Base-by-base conservation (phyloP, 2,329 filamentous ascomycete genomes). In the Neopestalotiopsis clavispora region DNA sequence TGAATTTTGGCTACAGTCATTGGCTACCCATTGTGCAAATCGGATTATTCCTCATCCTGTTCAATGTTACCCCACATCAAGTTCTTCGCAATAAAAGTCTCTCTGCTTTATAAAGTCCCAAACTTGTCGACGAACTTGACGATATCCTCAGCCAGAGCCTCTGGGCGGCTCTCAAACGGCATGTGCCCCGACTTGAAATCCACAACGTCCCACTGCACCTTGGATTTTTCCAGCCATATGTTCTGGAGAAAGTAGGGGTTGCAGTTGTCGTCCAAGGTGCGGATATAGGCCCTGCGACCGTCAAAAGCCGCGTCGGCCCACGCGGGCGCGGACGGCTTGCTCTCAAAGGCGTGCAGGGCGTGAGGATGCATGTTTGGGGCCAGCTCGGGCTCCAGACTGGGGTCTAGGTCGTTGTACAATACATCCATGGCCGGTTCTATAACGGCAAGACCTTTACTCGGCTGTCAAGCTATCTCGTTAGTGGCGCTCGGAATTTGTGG, bases 161-260 rank as follows among this genome's bases (percentile, higher is more conserved):
- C 32, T 0, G 75, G 75, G 28, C 71, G 69, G 52, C 74, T 77
- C 20, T 74, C 60, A 28, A 77, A 76, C 4, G 74, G 75, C 72
- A 76, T 75, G 28, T 76, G 75, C 1, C 75, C 75, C 1, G 72
- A 64, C 12, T 74, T 65, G 42, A 76, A 72, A 38, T 76, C 69
- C 2, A 73, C 66, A 2, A 77, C 69, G 17, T 76, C 68, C 75
- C 75, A 77, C 20, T 71, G 17, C 6, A 76, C 75, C 6, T 66
- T 62, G 4, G 73, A 70, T 59, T 73, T 76, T 56, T 74, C 69
- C 1, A 74, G 34, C 74, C 73, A 77, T 5, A 49, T 9, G 32
- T 77, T 71, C 58, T 77, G 75, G 1, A 75, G 14, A 6, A 17
- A 65, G 0, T 57, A 9, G 1, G 74, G 72, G 20, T 76, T 77